A percentile compares a stretch with the other conserved stretches of the same genome.
Evolutionary conservation across 164 flowering plant genomes (phyloP).

Genomic region (Dillenia suffruticosa): DNA sequence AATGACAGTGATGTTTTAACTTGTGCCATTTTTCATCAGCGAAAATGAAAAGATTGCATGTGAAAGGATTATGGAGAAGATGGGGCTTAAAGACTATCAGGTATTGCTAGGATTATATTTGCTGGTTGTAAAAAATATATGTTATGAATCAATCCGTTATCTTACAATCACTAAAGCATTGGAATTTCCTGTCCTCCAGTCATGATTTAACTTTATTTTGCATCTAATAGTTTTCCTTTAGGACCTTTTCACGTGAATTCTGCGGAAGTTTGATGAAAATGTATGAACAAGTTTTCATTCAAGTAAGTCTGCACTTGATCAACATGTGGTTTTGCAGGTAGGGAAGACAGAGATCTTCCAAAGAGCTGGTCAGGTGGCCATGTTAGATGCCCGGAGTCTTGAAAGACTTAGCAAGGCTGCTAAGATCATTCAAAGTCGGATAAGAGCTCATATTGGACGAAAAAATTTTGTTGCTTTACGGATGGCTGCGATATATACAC

Average conservation of each 20-base stretch:
- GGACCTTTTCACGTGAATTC: no score
- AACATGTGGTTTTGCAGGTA: slow-evolving; percentile 41
- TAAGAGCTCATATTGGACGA: slow-evolving; percentile 48
- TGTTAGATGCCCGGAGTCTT: slow-evolving; percentile 76
- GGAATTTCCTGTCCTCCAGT: no score
- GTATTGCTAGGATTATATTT: slow-evolving; percentile 22
- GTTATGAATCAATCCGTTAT: no score
- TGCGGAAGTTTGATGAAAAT: no score
- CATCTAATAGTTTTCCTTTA: no score
- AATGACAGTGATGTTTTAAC: background rate
- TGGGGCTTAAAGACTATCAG: slow-evolving; percentile 69
- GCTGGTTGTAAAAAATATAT: background rate
- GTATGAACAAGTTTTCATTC: no score
- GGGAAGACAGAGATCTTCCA: slow-evolving; percentile 83
- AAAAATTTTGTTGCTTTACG: slow-evolving; percentile 48
- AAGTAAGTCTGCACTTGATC: background rate
- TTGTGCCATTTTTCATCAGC: slow-evolving; percentile 34
- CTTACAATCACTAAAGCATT: no score
- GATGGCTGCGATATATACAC: slow-evolving; percentile 49
- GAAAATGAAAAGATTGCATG: slow-evolving; percentile 71
- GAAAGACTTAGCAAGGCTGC: slow-evolving; percentile 54
- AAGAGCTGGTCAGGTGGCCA: slow-evolving; percentile 95
- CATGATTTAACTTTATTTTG: no score
- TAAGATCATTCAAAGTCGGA: slow-evolving; percentile 50
- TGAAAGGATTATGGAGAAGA: slow-evolving; percentile 63